phyloP scores from a whole-genome alignment of 495 filamentous ascomycete genomes.

The Penicillium taxi region DNA sequence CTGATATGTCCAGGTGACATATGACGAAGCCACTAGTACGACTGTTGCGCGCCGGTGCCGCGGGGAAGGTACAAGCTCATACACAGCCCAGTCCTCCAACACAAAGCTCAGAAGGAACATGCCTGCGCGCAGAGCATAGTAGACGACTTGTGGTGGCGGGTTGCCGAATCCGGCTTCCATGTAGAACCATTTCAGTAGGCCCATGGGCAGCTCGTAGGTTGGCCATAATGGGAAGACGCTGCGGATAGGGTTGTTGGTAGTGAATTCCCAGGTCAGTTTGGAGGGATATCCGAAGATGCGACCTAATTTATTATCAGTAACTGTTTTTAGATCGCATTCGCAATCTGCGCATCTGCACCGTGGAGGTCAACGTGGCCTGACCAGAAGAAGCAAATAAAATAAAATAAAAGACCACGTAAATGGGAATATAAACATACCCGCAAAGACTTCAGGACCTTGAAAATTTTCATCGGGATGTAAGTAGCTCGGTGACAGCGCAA shows the following conservation, averaged over 20 bases:
- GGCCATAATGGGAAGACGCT: constrained; percentile 96
- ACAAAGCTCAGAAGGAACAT: constrained; percentile 96
- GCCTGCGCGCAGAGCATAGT: constrained; percentile 74
- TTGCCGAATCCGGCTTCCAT: constrained; percentile 45
- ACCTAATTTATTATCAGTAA: constrained; percentile 44
- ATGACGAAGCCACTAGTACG: constrained; percentile 82
- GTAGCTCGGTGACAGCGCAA: constrained; percentile 90
- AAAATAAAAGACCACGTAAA: too few species aligned
- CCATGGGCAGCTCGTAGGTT: constrained; percentile 86
- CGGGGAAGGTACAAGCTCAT: constrained; percentile 74
- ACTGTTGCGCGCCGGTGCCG: constrained; percentile 64
- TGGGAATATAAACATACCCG: constrained; percentile 53
- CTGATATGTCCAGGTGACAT: constrained; percentile 98
- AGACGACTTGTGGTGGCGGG: constrained; percentile 64
- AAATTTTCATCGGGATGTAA: constrained; percentile 98
- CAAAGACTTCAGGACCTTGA: constrained; percentile 93
- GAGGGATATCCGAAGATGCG: constrained; percentile 84
- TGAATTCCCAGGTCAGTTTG: constrained; percentile 91
- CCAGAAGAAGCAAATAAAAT: too few species aligned
- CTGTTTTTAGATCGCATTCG: too few species aligned
- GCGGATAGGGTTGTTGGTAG: constrained; percentile 71
- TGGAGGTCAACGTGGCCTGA: too few species aligned
- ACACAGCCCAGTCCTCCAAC: constrained; percentile 91
- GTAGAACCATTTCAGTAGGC: constrained; percentile 82
- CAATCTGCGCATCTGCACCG: too few species aligned